These are phyloP conservation scores for Cyberlindnera xishuangbannaensis DNA, from an alignment of 805 yeast genomes.

Conservation along the genomic window DNA sequence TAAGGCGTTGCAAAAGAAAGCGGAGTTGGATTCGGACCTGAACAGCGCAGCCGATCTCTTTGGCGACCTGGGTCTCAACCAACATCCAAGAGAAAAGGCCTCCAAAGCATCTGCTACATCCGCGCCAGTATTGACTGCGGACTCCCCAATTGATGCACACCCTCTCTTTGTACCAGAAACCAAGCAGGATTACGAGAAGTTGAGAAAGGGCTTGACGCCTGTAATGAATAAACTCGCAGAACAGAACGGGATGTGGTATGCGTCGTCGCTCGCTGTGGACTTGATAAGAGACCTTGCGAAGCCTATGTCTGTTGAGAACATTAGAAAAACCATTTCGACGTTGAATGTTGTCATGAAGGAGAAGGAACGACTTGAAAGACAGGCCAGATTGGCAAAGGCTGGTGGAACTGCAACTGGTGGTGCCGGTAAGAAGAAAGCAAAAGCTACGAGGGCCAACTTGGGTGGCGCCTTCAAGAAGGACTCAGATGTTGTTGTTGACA, in stretches of 20 bases:
- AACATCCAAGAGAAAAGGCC: slow-evolving; percentile 38
- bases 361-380: slow-evolving; percentile 86
- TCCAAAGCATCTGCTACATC: slow-evolving; percentile 31
- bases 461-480: slow-evolving; percentile 63
- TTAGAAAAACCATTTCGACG: slow-evolving; percentile 81
- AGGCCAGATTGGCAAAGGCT: slow-evolving; percentile 70
- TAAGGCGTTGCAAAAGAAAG: slow-evolving; percentile 66
- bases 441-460: slow-evolving; percentile 57
- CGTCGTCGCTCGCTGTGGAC: slow-evolving; percentile 75
- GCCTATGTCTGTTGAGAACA: slow-evolving; percentile 76
- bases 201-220: slow-evolving; percentile 66
- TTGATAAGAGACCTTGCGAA: slow-evolving; percentile 76
- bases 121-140: slow-evolving; percentile 38
- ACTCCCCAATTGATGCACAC: slow-evolving; percentile 63
- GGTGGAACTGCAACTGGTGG: slow-evolving; percentile 90
- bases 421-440: slow-evolving; percentile 93
- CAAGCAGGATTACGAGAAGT: slow-evolving; percentile 72
- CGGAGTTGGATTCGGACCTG: slow-evolving; percentile 80
- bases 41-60: slow-evolving; percentile 91
- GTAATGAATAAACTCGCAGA: slow-evolving; percentile 56
- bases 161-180: slow-evolving; percentile 83
- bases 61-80: slow-evolving; percentile 59
- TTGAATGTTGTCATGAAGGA: slow-evolving; percentile 76
- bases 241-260: slow-evolving; percentile 58
- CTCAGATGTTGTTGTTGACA: slow-evolving; percentile 48